These are phyloP conservation scores for Escovopsis sp. DNA, from an alignment of 2,329 filamentous ascomycete genomes.

Conservation along the genomic window DNA sequence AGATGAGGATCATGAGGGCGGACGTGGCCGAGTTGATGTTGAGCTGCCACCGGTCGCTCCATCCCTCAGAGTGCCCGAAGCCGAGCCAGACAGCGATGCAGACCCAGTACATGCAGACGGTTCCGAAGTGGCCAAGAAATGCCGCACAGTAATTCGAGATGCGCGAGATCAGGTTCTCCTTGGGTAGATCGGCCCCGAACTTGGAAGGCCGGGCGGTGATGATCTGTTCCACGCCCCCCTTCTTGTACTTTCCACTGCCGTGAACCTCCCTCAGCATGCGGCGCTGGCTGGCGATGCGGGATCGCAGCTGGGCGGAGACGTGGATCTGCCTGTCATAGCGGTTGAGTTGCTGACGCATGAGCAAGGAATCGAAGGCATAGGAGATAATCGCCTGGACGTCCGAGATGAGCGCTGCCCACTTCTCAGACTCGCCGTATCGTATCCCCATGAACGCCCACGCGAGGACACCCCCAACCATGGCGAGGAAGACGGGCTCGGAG, in stretches of 20 bases:
- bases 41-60: slow-evolving; percentile 22
- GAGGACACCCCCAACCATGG: slow-evolving; percentile 16
- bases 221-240: slow-evolving; percentile 7
- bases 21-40: slow-evolving; percentile 29
- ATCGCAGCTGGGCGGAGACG: slow-evolving; percentile 16
- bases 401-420: slow-evolving; percentile 21
- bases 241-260: slow-evolving; percentile 7
- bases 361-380: slow-evolving; percentile 22
- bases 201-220: slow-evolving; percentile 11
- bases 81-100: slow-evolving; percentile 20
- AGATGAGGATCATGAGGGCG: slow-evolving; percentile 20
- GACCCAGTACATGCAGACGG: slow-evolving; percentile 19
- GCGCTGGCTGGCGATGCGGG: slow-evolving; percentile 16
- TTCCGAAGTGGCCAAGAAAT: slow-evolving; percentile 15
- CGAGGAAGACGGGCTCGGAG: slow-evolving; percentile 10
- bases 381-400: slow-evolving; percentile 21
- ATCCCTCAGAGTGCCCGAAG: slow-evolving; percentile 15
- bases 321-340: slow-evolving; percentile 13
- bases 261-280: slow-evolving; percentile 14
- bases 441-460: slow-evolving; percentile 17
- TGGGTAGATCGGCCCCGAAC: slow-evolving; percentile 4
- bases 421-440: slow-evolving; percentile 15
- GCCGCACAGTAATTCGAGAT: slow-evolving; percentile 11
- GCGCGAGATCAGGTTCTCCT: slow-evolving; percentile 16
- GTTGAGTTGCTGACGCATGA: slow-evolving; percentile 23